These are phyloP conservation scores for Metroxylon sagu DNA, from an alignment of 176 grass and related monocot species.

Conservation along the genomic window DNA sequence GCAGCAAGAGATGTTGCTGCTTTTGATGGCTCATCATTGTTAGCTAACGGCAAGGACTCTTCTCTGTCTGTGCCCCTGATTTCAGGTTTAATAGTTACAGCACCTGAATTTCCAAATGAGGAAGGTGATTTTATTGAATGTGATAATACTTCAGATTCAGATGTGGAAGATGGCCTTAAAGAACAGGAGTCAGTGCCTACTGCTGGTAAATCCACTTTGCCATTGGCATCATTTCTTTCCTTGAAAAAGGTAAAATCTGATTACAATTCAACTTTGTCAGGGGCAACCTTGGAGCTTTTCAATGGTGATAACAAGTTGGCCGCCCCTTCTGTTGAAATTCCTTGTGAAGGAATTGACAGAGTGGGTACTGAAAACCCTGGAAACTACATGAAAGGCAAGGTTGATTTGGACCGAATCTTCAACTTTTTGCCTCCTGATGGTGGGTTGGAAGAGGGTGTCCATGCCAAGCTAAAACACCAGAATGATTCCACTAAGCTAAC, in stretches of 20 bases:
- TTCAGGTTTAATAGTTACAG: not conserved
- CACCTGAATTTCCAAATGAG: not conserved
- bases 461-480: not conserved
- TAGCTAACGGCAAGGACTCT: not conserved
- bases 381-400: not conserved
- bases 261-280: conserved; percentile 11
- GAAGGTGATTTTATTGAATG: too few relatives aligned
- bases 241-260: conserved; percentile 8
- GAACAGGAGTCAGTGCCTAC: conserved; percentile 6
- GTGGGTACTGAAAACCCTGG: conserved; percentile 1
- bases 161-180: too few relatives aligned
- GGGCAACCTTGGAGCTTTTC: conserved; percentile 8
- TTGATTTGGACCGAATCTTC: conserved; percentile 6
- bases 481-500: not conserved
- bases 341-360: conserved; percentile 6
- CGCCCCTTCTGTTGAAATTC: conserved; percentile 12
- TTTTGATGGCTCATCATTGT: not conserved
- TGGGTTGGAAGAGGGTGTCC: conserved; percentile 19
- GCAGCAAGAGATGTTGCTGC: not conserved
- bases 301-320: conserved; percentile 3
- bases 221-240: conserved; percentile 31
- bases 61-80: conserved; percentile 11
- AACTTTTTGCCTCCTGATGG: conserved; percentile 18
- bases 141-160: too few relatives aligned
- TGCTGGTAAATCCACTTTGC: conserved; percentile 10